Base-by-base conservation (phyloP, 805 yeast genomes). In the Clavispora fructus region DNA sequence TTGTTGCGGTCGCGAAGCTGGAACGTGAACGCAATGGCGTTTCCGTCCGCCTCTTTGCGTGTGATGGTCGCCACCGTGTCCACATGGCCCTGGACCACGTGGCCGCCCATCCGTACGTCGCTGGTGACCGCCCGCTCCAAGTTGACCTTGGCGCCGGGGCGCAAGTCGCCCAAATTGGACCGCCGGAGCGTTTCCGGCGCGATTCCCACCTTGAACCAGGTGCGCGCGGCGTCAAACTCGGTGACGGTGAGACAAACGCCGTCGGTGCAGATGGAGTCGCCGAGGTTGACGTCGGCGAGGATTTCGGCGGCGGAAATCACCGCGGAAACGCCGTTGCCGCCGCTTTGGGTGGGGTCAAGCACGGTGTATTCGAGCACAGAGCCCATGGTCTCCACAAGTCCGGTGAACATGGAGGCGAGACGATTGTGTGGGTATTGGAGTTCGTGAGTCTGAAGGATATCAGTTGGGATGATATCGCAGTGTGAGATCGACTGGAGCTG, bases 41-140 rank as follows among this genome's bases (percentile, higher is more conserved):
- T 87, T 1, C 82, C 85, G 59, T 91, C 97, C 1, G 77, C 67
- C 9, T 53, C 65, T 26, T 66, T 73, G 0, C 66, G 63, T 1
- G 76, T 74, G 35, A 92, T 84, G 31, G 62, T 64, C 2, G 97
- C 97, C 31, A 84, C 75, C 0, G 97, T 87, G 63, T 94, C 99
- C 27, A 94, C 89, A 68, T 94, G 99, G 6, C 99, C 99, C 59
- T 94, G 99, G 2, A 94, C 99, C 52, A 92, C 80, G 65, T 94
- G 99, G 0, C 99, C 99, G 23, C 99, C 99, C 58, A 91, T 80
- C 52, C 99, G 74, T 7, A 82, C 87, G 44, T 87, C 88, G 12
- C 82, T 81, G 71, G 82, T 73, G 29, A 94, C 89, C 0, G 99
- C 99, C 48, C 99, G 75, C 64, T 94, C 99, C 50, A 92, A 71